These are phyloP conservation scores for Davidsoniella australis DNA, from an alignment of 2,329 filamentous ascomycete species.

Conservation along the genomic window DNA sequence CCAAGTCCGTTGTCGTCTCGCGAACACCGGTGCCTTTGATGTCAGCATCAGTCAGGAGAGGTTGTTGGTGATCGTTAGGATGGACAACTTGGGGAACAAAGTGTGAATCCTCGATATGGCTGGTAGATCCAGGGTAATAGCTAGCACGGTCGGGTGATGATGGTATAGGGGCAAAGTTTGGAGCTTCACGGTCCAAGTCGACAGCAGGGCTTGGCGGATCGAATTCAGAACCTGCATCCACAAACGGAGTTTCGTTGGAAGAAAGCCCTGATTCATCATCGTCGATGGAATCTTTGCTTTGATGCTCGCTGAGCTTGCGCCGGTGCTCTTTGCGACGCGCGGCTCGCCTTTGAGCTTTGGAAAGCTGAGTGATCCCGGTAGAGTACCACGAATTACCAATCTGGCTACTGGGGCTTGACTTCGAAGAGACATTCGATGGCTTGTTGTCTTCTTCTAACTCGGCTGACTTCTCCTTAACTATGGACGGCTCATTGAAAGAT, in stretches of 20 bases:
- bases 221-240: too few species aligned
- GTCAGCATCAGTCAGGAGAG: constrained; percentile 60
- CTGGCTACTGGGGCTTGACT: not conserved
- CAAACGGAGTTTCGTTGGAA: too few species aligned
- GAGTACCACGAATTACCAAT: constrained; percentile 5
- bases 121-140: not conserved
- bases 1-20: constrained; percentile 14
- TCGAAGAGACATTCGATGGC: too few species aligned
- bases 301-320: too few species aligned
- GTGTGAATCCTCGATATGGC: too few species aligned
- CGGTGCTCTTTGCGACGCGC: not conserved
- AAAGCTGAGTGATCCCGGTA: not conserved
- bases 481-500: too few species aligned
- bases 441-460: too few species aligned
- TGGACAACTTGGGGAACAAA: not conserved
- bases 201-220: not conserved
- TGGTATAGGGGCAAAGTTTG: not conserved
- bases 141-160: constrained; percentile 1
- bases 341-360: not conserved
- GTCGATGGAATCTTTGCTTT: too few species aligned
- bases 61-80: constrained; percentile 24
- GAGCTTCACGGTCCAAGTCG: not conserved
- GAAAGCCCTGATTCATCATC: too few species aligned
- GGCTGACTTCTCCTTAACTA: too few species aligned
- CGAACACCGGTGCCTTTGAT: constrained; percentile 54